Conservation (phyloP, 163 green algal species). For the Smithsoniella earleae region DNA sequence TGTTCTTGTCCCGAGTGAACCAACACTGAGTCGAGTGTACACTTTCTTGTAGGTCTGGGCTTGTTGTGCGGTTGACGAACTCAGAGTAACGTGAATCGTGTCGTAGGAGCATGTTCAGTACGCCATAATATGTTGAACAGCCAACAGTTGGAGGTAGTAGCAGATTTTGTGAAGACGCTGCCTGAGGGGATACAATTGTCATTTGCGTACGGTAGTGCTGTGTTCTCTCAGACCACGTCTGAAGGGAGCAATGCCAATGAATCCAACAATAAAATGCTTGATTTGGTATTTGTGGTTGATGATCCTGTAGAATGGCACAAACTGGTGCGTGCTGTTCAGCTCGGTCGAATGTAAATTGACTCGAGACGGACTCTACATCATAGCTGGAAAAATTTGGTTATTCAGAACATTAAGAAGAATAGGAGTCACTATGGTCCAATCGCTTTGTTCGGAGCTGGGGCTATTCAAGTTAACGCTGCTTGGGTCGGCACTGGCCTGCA, state of each 20-base stretch:
- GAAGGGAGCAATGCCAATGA: too few relatives aligned
- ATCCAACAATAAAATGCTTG: too few relatives aligned
- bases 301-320: background rate
- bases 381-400: too few relatives aligned
- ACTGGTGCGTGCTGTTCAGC: too few relatives aligned
- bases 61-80: too few relatives aligned
- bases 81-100: too few relatives aligned
- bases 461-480: background rate
- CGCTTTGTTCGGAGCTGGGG: background rate
- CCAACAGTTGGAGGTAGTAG: background rate
- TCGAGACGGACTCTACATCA: too few relatives aligned
- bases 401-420: background rate
- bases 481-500: background rate
- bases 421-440: constrained; percentile 1
- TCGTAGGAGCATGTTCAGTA: too few relatives aligned
- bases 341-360: too few relatives aligned
- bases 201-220: constrained; percentile 4
- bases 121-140: background rate
- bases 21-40: too few relatives aligned
- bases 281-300: background rate
- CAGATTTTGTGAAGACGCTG: background rate
- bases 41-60: too few relatives aligned
- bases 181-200: background rate
- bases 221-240: constrained; percentile 5
- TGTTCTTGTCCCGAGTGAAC: too few relatives aligned